A percentile compares a stretch with the other conserved stretches of the same genome.
Evolutionary conservation across 2,329 filamentous ascomycete species (phyloP).

Genomic region (Phyllosticta paracitricarpa): DNA sequence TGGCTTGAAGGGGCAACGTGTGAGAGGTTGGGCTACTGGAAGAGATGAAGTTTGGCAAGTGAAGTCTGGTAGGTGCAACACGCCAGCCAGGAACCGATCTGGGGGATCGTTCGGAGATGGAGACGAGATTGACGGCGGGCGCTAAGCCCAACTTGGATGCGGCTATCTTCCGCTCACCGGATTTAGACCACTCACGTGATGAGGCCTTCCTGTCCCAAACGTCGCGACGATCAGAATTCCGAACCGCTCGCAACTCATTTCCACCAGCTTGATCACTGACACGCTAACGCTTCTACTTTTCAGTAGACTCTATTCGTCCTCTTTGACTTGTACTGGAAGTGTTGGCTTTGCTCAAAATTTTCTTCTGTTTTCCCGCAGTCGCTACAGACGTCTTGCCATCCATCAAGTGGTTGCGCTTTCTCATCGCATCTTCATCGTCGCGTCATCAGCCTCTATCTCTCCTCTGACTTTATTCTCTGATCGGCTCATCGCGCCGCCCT

Average conservation of each 20-base stretch:
- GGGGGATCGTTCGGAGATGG: slow-evolving; percentile 5
- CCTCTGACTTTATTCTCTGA: neutral
- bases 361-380: neutral
- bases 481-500: neutral
- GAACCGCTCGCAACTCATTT: neutral
- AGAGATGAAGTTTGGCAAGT: neutral
- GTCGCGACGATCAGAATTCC: neutral
- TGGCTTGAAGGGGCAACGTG: neutral
- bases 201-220: neutral
- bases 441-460: neutral
- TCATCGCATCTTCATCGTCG: neutral
- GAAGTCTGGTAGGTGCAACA: neutral
- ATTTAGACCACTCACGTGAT: neutral
- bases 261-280: neutral
- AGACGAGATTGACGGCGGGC: slow-evolving; percentile 4
- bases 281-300: neutral
- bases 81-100: neutral
- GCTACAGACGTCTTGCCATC: no score
- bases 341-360: neutral
- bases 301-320: neutral
- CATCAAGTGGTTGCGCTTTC: neutral
- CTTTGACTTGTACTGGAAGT: neutral
- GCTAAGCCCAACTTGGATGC: neutral
- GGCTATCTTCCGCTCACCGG: neutral
- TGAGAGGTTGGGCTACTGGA: neutral